Evolutionary conservation across 257 asterid genomes (phyloP), one percentile per base, ranked within the genome.

Genomic region (Nemophila menziesii): DNA sequence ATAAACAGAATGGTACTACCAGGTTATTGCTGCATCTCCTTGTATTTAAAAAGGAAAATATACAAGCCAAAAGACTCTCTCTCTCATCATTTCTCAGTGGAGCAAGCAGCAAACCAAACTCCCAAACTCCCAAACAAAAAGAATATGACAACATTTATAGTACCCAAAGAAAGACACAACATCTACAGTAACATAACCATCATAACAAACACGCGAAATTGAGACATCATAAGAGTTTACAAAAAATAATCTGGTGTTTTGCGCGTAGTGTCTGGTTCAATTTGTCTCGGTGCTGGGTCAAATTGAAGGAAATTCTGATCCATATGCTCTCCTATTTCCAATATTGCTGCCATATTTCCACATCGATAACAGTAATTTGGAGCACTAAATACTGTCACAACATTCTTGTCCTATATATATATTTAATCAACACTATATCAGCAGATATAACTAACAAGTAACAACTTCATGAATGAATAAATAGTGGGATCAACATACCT

Each of bases 271-370:
- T 86, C 97, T 0, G 97, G 97, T 64, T 86, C 94, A 20, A 82
- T 82, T 71, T 86, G 97, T 23, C 97, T 78, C 21, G 97, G 97
- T 36, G 97, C 97, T 18, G 97, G 94, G 55, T 86, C 97, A 54
- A 86, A 86, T 53, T 82, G 97, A 26, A 86, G 96, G 74, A 86
- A 86, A 62, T 86, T 86, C 65, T 79, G 93, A 55, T 82, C 94
- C 96, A 79, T 86, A 70, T 86, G 66, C 62, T 86, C 93, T 26
- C 97, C 92, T 1, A 86, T 79, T 67, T 86, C 97, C 1, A 86
- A 85, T 38, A 86, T 86, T 55, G 97, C 97, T 49, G 97, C 97
- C 97, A 86, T 86, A 64, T 86, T 86, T 36, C 97, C 97, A 33
- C 97, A 86, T 4, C 94, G 92, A 58, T 86, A 86, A 59, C 96